phyloP scores from a whole-genome alignment of 106 monocot species.

The Phalaenopsis aphrodite region DNA sequence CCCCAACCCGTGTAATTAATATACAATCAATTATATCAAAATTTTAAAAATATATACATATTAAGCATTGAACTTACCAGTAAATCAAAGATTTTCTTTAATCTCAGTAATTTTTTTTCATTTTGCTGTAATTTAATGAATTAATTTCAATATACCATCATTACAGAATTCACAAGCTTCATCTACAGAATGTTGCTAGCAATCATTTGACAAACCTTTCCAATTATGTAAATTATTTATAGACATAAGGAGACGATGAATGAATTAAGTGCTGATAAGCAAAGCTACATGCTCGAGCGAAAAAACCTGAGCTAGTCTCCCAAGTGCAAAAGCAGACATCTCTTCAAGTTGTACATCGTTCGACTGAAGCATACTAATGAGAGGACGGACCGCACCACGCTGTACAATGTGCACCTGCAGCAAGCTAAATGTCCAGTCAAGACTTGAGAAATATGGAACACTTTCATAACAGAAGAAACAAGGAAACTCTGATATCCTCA shows the following conservation, averaged over 20 bases:
- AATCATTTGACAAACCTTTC: slow-evolving; percentile 4
- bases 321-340: slow-evolving; percentile 99
- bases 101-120: not conserved
- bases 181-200: not conserved
- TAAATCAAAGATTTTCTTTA: not conserved
- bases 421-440: not conserved
- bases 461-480: not conserved
- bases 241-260: not conserved
- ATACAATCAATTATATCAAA: no score
- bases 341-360: slow-evolving; percentile 87
- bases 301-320: slow-evolving; percentile 91
- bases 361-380: slow-evolving; percentile 96
- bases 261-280: not conserved
- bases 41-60: not conserved
- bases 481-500: not conserved
- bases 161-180: not conserved
- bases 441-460: not conserved
- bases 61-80: not conserved
- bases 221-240: not conserved
- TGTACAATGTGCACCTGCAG: slow-evolving; percentile 94
- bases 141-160: not conserved
- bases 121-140: not conserved
- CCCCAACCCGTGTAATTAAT: no score
- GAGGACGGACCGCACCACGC: slow-evolving; percentile 80
- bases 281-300: not conserved